Evolutionary conservation across 2,329 filamentous ascomycete genomes (phyloP), one percentile per base, ranked within the genome.

Genomic region (Gaeumannomyces tritici): DNA sequence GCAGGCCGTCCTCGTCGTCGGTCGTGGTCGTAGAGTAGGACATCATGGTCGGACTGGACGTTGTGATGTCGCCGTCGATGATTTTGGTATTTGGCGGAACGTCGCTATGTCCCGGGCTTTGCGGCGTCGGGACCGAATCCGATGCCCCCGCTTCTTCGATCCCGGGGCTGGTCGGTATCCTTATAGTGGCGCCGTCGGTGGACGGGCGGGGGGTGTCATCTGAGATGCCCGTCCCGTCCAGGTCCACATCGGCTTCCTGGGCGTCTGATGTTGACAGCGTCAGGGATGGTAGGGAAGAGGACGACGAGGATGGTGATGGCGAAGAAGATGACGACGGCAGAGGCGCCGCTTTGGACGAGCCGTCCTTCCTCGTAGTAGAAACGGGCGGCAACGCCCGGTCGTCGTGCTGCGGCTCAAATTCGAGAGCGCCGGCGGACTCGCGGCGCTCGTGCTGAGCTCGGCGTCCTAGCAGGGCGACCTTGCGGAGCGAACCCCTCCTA

Each of bases 401-500:
- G 18, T n/a, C 57, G 54, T 61, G 47, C 27, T 62, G n/a, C 31
- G 65, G 64, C 47, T 67, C 65, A 56, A 65, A 24, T 55, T 65
- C 61, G 51, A 66, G 51, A 28, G 42, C 29, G 15, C 21, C 29
- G 26, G 56, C 56, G 21, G 42, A 57, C 62, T 86, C 85, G 66
- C 77, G 82, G 69, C 75, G 80, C 67, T 84, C 85, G 64, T 83
- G 80, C 72, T 83, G 86, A 62, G 81, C 84, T 65, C 88, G 88
- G 65, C 89, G 89, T 21, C 91, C 90, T 24, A 96, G 80, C 59
- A 96, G 79, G 29, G 91, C 92, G 13, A 90, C 91, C 75, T 96
- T 96, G 64, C 93, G 84, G 72, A 97, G 79, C 13, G 93, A 96
- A 4, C 91, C 92, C 71, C 89, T 90, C 64, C 93, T 85, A 69